Base-by-base conservation (phyloP, 139 green algal species). In the Chlorella sorokiniana region DNA sequence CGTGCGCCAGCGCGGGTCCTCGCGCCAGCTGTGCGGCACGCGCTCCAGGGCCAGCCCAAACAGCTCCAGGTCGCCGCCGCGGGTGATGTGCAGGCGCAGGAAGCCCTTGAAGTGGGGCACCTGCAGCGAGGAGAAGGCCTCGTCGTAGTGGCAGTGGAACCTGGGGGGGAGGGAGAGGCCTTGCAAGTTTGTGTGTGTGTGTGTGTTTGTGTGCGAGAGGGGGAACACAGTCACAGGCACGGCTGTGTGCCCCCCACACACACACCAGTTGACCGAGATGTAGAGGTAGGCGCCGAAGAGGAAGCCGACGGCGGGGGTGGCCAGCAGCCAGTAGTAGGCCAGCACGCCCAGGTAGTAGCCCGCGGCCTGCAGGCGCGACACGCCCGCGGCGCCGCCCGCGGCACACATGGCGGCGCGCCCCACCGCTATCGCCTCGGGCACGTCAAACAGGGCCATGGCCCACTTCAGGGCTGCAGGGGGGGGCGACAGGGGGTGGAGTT, bases 271-370 rank as follows among this genome's bases (percentile, higher is more conserved):
- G 67, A 94, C 92, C 35, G 71, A 85, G 4, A 96, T 35, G 84
- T 95, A 97, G 9, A 97, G 88, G 81, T 97, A 97, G 52, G 84
- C 78, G n/a, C 94, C 94, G 78, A 97, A 97, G 4, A 97, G 75
- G 74, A 93, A 88, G 65, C 87, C 93, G 23, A 97, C 89, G 37
- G 90, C 89, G 29, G 94, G 94, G 3, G 92, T 96, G 65, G 94
- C 94, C 31, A 98, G 87, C 67, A 98, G 84, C 94, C 94, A 98
- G 84, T 95, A 98, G 84, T 98, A 98, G 7, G 87, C 84, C 31
- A 98, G 87, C 89, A 96, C 92, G 70, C 91, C 94, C 11, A 59
- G 44, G 76, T 98, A 98, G 90, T 95, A 98, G 7, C 81, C 87
- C 31, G 89, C n/a, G 0, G 87, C 89, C 89, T 95, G 90, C 22